A percentile compares a stretch with the other conserved stretches of the same genome.
Evolutionary conservation across 345 rosid genomes (phyloP).

Genomic region (Ailanthus altissimus): DNA sequence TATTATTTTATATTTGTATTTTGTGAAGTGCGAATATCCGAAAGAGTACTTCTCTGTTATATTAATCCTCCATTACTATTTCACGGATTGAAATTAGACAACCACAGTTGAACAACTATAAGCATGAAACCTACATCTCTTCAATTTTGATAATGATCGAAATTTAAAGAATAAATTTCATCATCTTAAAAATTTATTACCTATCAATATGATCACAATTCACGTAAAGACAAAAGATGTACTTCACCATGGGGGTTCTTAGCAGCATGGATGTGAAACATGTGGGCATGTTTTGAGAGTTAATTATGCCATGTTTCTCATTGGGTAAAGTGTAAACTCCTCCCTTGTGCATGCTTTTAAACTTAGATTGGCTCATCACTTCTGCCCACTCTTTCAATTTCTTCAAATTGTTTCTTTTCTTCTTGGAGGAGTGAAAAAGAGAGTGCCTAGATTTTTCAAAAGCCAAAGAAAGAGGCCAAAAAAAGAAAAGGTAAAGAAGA

Average conservation of each 20-base stretch:
- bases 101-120: too few species aligned
- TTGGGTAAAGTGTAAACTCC: not conserved
- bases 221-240: not conserved
- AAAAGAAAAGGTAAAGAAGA: constrained; percentile 20
- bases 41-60: too few species aligned
- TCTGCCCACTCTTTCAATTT: not conserved
- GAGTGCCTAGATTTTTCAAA: constrained; percentile 1
- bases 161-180: too few species aligned
- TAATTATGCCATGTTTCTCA: constrained; percentile 7
- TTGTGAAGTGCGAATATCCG: too few species aligned
- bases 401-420: not conserved
- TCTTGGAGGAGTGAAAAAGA: not conserved
- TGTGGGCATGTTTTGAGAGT: not conserved
- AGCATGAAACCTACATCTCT: too few species aligned
- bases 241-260: not conserved
- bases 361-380: not conserved
- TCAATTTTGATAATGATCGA: too few species aligned
- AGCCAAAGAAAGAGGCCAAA: constrained; percentile 7
- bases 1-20: too few species aligned
- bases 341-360: constrained; percentile 13
- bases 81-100: too few species aligned
- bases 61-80: too few species aligned
- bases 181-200: too few species aligned
- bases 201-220: too few species aligned
- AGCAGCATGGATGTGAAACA: not conserved